These are phyloP conservation scores for Stramenopiles sp. DNA, from an alignment of 352 stramenopile species.

Conservation along the genomic window DNA sequence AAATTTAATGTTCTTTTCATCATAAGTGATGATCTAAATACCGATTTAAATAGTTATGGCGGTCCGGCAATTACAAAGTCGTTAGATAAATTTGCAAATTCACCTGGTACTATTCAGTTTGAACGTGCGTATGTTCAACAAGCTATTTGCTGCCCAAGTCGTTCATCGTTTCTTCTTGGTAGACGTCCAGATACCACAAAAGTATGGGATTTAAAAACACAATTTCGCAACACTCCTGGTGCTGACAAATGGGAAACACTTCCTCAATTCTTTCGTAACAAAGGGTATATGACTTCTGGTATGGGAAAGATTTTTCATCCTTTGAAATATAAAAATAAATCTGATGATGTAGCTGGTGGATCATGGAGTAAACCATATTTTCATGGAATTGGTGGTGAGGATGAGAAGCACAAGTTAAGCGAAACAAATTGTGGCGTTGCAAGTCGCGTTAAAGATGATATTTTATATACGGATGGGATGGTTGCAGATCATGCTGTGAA, in stretches of 20 bases:
- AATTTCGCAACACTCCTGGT: slow-evolving; percentile 11
- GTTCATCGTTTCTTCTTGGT: slow-evolving; percentile 15
- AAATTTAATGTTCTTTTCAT: no score
- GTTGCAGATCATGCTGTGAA: not conserved
- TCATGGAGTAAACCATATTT: not conserved
- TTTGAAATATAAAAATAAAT: slow-evolving; percentile 5
- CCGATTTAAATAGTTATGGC: no score
- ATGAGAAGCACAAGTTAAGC: not conserved
- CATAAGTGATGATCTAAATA: no score
- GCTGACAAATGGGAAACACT: slow-evolving; percentile 11
- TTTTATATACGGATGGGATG: not conserved
- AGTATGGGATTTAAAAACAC: slow-evolving; percentile 14
- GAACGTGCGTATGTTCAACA: slow-evolving; percentile 13
- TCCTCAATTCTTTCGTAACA: slow-evolving; percentile 10
- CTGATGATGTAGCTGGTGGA: not conserved
- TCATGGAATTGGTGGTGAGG: not conserved
- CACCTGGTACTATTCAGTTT: not conserved
- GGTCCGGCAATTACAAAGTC: no score
- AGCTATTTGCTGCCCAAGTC: slow-evolving; percentile 12
- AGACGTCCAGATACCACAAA: slow-evolving; percentile 11
- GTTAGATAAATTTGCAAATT: no score
- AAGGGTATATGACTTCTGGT: slow-evolving; percentile 9
- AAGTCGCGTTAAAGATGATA: not conserved
- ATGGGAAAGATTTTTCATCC: slow-evolving; percentile 17
- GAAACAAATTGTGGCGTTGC: not conserved